A percentile compares a stretch with the other conserved stretches of the same genome.
Conservation (phyloP, 768 basidiomycete genomes). For the Holtermannia corniformis region DNA sequence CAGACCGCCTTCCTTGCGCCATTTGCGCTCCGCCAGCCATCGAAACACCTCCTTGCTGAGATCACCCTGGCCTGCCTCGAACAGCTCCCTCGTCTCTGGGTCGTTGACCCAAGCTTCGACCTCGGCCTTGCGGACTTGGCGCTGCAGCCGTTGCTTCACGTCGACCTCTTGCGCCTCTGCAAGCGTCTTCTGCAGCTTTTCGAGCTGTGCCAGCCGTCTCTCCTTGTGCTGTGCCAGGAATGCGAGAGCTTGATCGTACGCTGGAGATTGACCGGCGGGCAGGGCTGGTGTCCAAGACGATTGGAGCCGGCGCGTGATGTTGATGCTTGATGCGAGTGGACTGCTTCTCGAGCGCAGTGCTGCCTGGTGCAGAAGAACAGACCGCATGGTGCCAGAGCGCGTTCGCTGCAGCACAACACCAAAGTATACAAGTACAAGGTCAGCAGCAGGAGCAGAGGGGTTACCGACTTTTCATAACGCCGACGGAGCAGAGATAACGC, state of each 20-base stretch:
- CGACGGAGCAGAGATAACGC: too few relatives aligned
- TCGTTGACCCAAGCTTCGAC: conserved; percentile 74
- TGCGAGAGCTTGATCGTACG: conserved; percentile 74
- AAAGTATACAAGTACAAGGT: neutral
- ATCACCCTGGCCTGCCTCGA: conserved; percentile 46
- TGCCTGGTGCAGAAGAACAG: neutral
- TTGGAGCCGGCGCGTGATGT: neutral
- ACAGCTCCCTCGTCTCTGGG: conserved; percentile 71
- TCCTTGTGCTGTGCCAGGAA: conserved; percentile 58
- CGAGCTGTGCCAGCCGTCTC: conserved; percentile 46
- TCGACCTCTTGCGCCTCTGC: conserved; percentile 28
- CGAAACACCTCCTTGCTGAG: conserved; percentile 42
- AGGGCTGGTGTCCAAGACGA: conserved; percentile 27
- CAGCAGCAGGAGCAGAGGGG: neutral
- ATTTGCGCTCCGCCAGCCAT: conserved; percentile 70
- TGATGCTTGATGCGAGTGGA: neutral
- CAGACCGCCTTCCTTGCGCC: conserved; percentile 73
- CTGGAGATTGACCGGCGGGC: conserved; percentile 26
- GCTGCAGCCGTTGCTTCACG: conserved; percentile 45
- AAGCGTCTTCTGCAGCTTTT: conserved; percentile 40
- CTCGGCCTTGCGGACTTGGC: conserved; percentile 55
- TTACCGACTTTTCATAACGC: neutral
- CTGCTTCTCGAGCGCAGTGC: neutral
- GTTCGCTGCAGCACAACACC: too few relatives aligned
- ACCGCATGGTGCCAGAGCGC: neutral